Conservation (phyloP, 1,284 basidiomycete genomes). For the Peniophora sp. region DNA sequence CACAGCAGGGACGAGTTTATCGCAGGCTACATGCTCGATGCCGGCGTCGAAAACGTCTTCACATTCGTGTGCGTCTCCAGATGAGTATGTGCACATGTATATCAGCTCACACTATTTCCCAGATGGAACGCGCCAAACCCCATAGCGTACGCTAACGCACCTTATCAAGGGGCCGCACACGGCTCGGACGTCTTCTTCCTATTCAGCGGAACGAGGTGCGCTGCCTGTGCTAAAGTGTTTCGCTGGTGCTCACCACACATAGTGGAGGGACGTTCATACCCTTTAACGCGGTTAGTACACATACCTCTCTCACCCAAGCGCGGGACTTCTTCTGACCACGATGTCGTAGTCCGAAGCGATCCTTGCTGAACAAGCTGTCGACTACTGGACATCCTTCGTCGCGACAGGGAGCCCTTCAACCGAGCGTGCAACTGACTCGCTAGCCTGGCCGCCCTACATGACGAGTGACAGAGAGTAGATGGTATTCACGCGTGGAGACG, state of each 20-base stretch:
- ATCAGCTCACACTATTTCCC: background rate
- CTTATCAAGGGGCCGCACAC: constrained; percentile 34
- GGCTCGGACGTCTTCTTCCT: constrained; percentile 37
- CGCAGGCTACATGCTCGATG: constrained; percentile 23
- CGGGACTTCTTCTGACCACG: background rate
- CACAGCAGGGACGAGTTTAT: constrained; percentile 34
- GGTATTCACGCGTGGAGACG: constrained; percentile 15
- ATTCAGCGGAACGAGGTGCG: constrained; percentile 25
- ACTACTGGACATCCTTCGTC: constrained; percentile 38
- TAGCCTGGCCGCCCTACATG: constrained; percentile 20
- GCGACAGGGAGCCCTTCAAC: constrained; percentile 26
- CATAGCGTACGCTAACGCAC: constrained; percentile 25
- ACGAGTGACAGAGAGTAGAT: constrained; percentile 11
- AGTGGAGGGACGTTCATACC: constrained; percentile 32
- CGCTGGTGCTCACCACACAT: background rate
- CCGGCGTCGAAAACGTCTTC: constrained; percentile 26
- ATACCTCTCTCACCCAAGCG: background rate
- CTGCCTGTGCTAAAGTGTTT: constrained; percentile 10
- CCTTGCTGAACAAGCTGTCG: constrained; percentile 32
- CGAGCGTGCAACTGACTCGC: constrained; percentile 20
- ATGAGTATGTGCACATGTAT: constrained; percentile 27
- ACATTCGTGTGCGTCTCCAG: constrained; percentile 22
- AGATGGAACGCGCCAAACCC: constrained; percentile 39
- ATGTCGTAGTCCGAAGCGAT: constrained; percentile 27
- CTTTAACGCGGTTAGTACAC: constrained; percentile 26